phyloP scores from a whole-genome alignment of 768 basidiomycete species.

The Tricholoma sp. region DNA sequence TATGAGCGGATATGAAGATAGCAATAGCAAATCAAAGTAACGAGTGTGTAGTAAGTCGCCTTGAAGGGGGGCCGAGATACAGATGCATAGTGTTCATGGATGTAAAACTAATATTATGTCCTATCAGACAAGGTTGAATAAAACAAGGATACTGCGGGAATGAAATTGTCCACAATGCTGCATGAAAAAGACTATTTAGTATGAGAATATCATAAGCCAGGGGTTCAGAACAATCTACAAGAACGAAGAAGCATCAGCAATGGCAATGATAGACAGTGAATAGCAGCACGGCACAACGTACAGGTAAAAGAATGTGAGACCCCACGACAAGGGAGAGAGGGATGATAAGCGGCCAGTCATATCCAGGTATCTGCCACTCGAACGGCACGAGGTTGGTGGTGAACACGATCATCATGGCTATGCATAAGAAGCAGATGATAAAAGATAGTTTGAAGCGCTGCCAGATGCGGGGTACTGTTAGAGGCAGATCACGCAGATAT shows the following conservation, averaged over 20 bases:
- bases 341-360: constrained; percentile 66
- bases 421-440: constrained; percentile 51
- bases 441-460: constrained; percentile 75
- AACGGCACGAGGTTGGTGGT: constrained; percentile 48
- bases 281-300: too few species aligned
- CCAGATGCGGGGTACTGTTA: constrained; percentile 71
- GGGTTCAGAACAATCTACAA: constrained; percentile 72
- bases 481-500: too few species aligned
- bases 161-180: too few species aligned
- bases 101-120: too few species aligned
- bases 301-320: constrained; percentile 68
- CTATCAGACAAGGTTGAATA: too few species aligned
- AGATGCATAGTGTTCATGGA: too few species aligned
- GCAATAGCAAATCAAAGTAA: too few species aligned
- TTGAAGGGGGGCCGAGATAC: too few species aligned
- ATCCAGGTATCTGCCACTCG: constrained; percentile 62
- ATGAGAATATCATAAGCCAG: constrained; percentile 81
- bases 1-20: too few species aligned
- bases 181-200: constrained; percentile 21
- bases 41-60: too few species aligned
- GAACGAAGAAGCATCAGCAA: constrained; percentile 7
- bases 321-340: constrained; percentile 67
- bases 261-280: not conserved
- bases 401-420: constrained; percentile 61
- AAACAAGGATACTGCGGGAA: too few species aligned